Conservation (phyloP, 106 monocot species). For the Gastrodia elata region DNA sequence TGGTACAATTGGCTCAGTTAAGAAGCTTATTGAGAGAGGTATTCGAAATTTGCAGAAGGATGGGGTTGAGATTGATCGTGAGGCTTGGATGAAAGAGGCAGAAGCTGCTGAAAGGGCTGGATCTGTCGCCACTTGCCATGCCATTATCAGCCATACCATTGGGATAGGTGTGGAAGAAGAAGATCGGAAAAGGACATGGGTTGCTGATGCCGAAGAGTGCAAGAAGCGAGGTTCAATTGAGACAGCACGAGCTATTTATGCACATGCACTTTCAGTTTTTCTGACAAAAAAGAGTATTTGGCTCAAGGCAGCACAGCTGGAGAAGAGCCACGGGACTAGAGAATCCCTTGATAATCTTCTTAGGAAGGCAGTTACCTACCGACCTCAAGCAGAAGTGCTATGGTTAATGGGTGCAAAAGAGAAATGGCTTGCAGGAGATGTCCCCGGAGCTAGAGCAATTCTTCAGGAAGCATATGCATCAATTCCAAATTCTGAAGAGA, state of each 20-base stretch:
- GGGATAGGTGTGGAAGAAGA: conserved; percentile 92
- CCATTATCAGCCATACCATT: conserved; percentile 78
- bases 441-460: conserved; percentile 82
- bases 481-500: conserved; percentile 97
- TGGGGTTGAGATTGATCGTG: conserved; percentile 78
- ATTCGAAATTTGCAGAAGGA: conserved; percentile 77
- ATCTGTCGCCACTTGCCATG: conserved; percentile 79
- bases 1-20: conserved; percentile 65
- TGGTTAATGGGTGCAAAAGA: conserved; percentile 99
- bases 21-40: conserved; percentile 84
- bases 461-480: conserved; percentile 97
- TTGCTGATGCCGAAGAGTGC: conserved; percentile 98
- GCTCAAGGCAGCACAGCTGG: conserved; percentile 97
- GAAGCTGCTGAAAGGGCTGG: conserved; percentile 90
- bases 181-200: conserved; percentile 94
- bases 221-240: conserved; percentile 96
- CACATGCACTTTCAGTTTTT: conserved; percentile 74
- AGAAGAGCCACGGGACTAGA: conserved; percentile 92
- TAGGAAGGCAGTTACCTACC: conserved; percentile 79
- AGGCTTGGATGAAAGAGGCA: conserved; percentile 92
- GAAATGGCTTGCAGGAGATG: conserved; percentile 96
- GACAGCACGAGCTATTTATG: conserved; percentile 90
- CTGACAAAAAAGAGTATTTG: conserved; percentile 93
- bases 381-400: conserved; percentile 88
- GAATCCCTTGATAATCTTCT: conserved; percentile 90